Evolutionary conservation across 2,329 filamentous ascomycete genomes (phyloP), one percentile per base, ranked within the genome.

Genomic region (Apiospora arundinis): DNA sequence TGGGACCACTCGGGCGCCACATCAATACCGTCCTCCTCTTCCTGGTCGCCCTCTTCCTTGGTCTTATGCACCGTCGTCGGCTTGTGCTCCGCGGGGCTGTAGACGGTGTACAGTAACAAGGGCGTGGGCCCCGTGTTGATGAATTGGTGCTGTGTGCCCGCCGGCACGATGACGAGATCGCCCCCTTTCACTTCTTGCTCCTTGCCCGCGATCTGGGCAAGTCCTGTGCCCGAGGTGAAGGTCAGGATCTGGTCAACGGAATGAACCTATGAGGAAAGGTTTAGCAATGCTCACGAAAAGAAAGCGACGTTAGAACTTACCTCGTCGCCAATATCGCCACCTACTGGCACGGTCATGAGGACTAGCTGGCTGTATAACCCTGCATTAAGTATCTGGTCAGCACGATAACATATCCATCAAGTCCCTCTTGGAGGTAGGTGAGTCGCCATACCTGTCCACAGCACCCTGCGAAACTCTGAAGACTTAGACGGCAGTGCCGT

Each of bases 301-400:
- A 71, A 76, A 71, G 76, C 7, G 67, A 7, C 2, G n/a, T 12
- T 46, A 25, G 16, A 68, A 4, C n/a, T 37, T 72, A 90, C 89
- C 80, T 92, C 89, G 69, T 92, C 89, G n/a, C 90, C 89, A 74
- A 92, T 92, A 42, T 92, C 89, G 2, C 90, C 89, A 18, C 85
- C 86, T 0, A 90, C 87, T 0, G 90, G 90, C 0, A 92, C 84
- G 60, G 89, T 90, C 90, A 92, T 92, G 0, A 90, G 84, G 0
- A 92, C 90, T 11, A 92, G 79, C 78, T 92, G 90, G 14, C 84
- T 86, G 78, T 91, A 91, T 8, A 92, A 80, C 0, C 90, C 90
- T 1, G 37, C 1, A 16, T 42, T 21, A 16, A 5, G 63, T 18
- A 12, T 3, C 25, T 0, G 44, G 12, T 73, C 63, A 71, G 48